Percentiles rank a stretch among this genome's conserved stretches.
Evolutionary conservation across 305 asterid species (phyloP).

Genomic region (Fraxinus velutina): DNA sequence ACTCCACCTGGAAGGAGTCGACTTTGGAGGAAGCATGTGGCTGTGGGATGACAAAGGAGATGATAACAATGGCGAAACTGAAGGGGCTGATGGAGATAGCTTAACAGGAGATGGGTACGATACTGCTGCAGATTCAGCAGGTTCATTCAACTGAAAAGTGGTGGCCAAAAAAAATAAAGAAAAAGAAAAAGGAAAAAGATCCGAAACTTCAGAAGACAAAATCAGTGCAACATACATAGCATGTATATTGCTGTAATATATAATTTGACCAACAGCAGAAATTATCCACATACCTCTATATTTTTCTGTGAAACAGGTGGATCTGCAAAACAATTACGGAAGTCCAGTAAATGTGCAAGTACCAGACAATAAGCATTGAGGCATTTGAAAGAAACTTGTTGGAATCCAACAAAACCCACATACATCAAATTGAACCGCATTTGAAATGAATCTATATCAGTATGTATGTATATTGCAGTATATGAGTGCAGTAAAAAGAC

Average conservation of each 20-base stretch:
- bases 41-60: conserved; percentile 73
- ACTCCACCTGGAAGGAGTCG: conserved; percentile 72
- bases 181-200: not conserved
- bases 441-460: not conserved
- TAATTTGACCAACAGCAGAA: conserved; percentile 6
- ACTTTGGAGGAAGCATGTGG: conserved; percentile 59
- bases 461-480: not conserved
- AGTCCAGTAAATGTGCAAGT: not conserved
- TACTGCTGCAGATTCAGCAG: conserved; percentile 46
- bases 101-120: conserved; percentile 65
- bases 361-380: not conserved
- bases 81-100: conserved; percentile 67
- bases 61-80: conserved; percentile 62
- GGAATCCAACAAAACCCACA: not conserved
- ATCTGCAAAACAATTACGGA: conserved; percentile 33
- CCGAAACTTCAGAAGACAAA: not conserved
- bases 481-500: not conserved
- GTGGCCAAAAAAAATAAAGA: not conserved
- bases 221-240: conserved; percentile 5
- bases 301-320: conserved; percentile 35
- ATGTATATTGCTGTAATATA: conserved; percentile 15
- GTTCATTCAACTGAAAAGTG: conserved; percentile 55
- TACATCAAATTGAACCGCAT: not conserved
- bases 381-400: not conserved
- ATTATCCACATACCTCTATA: conserved; percentile 41